Base-by-base conservation (phyloP, 1,284 basidiomycete genomes). In the Cystobasidium pallidum region DNA sequence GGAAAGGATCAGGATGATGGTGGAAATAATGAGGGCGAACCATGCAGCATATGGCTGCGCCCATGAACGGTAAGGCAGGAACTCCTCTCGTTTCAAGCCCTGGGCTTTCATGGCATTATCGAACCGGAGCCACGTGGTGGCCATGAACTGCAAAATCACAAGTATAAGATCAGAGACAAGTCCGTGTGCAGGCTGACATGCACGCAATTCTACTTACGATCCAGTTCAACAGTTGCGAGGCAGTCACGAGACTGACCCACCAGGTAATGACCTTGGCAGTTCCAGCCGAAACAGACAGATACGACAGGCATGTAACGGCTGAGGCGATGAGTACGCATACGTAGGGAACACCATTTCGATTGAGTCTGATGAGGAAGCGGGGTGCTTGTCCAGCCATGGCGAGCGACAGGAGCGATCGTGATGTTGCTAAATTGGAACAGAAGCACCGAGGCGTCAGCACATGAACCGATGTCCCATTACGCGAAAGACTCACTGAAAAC, bases 281-380 rank as follows among this genome's bases (percentile, higher is more conserved):
- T 30, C 76, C 74, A 32, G 70, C 73, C 11, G 64, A 66, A 39
- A 77, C 52, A 21, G 75, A 66, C 32, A 78, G 57, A 47, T 74
- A 78, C 2, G 73, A 72, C 32, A 78, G 51, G 57, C 76, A 75
- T 1, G 68, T 47, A 19, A 77, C 49, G 21, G 34, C 68, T 17
- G 68, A 41, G 3, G 66, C 64, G 15, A 75, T 59, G 11, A 77
- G 6, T 1, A 76, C 74, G 41, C 66, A 73, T n/a, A 75, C 26
- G 47, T 77, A 77, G 10, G 78, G 77, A 13, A 76, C 73, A 45
- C 77, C 78, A 58, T 78, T 74, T 36, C 76, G 68, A 76, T 79
- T 79, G 39, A 74, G 64, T 30, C 66, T 66, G 19, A 66, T 72
- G 26, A 79, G 72, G 71, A 77, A 28, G 36, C 67, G 65, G 41